Evolutionary conservation across 306 rosid genomes (phyloP).

Genomic region (Ceratonia siliqua): DNA sequence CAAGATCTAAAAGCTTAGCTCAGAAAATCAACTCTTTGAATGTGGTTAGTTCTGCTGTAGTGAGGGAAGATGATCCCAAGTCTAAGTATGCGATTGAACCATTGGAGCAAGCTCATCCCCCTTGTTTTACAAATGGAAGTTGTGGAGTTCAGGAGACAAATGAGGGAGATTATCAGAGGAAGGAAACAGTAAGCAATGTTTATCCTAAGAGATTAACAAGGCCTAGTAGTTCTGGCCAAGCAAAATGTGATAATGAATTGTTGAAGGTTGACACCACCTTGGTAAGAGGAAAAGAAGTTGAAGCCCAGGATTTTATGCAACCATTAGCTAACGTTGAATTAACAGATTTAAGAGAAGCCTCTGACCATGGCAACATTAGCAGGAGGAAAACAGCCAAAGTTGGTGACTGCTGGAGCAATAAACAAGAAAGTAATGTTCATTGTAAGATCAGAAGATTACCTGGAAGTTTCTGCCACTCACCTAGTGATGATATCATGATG

Average conservation of each 20-base stretch:
- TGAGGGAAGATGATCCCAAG: constrained; percentile 33
- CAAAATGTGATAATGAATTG: constrained; percentile 22
- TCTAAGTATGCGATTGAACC: constrained; percentile 40
- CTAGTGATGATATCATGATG: constrained; percentile 31
- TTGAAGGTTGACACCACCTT: constrained; percentile 36
- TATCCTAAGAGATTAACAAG: constrained; percentile 40
- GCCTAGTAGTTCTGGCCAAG: constrained; percentile 43
- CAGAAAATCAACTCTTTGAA: constrained; percentile 36
- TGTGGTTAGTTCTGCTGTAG: constrained; percentile 36
- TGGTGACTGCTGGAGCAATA: constrained; percentile 24
- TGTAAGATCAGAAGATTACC: constrained; percentile 32
- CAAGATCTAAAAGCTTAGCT: constrained; percentile 51
- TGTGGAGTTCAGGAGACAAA: constrained; percentile 34
- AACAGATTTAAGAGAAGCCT: constrained; percentile 28
- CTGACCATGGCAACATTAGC: constrained; percentile 31
- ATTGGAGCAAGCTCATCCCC: constrained; percentile 31
- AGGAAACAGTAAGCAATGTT: constrained; percentile 38
- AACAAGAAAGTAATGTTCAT: constrained; percentile 19
- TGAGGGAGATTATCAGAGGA: constrained; percentile 30
- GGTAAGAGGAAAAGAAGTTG: constrained; percentile 32
- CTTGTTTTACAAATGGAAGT: constrained; percentile 30
- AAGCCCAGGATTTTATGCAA: constrained; percentile 15
- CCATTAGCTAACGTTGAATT: constrained; percentile 20
- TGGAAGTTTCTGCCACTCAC: constrained; percentile 38
- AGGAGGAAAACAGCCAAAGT: constrained; percentile 25